A percentile compares a stretch with the other conserved stretches of the same genome.
Evolutionary conservation across 1,139 yeast genomes (phyloP).

Genomic region (Kodamaea arcana): DNA sequence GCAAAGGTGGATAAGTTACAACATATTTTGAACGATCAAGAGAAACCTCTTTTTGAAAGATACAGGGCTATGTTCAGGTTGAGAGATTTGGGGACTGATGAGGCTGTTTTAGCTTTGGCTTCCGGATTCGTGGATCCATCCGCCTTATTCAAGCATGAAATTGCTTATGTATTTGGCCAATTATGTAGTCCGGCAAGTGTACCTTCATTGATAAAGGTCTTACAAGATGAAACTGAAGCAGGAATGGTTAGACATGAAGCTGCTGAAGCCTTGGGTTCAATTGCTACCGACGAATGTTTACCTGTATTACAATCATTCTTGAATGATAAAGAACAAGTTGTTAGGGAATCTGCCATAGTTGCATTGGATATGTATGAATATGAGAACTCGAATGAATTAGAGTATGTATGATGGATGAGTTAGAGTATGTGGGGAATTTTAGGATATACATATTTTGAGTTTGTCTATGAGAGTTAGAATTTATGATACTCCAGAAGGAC

Average conservation of each 20-base stretch:
- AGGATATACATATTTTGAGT: neutral
- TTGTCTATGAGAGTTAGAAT: conserved; percentile 1
- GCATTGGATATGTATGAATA: conserved; percentile 98
- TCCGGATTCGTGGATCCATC: conserved; percentile 85
- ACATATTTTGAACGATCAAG: conserved; percentile 68
- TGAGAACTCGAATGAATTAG: conserved; percentile 81
- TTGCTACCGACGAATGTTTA: conserved; percentile 93
- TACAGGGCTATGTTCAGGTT: conserved; percentile 98
- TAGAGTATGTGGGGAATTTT: conserved; percentile 4
- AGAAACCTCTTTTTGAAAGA: conserved; percentile 80
- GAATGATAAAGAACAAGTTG: conserved; percentile 81
- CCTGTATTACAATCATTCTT: conserved; percentile 80
- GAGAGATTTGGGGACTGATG: conserved; percentile 90
- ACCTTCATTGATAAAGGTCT: conserved; percentile 78
- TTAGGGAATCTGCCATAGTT: conserved; percentile 92
- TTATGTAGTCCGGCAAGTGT: conserved; percentile 91
- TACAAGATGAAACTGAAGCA: conserved; percentile 74
- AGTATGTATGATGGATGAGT: too few species aligned
- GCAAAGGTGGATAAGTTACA: conserved; percentile 60
- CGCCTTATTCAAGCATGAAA: conserved; percentile 94
- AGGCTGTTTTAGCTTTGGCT: conserved; percentile 89
- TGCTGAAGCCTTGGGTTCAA: conserved; percentile 96
- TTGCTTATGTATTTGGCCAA: conserved; percentile 97
- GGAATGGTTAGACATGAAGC: conserved; percentile 99
- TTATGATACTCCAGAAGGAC: neutral